Evolutionary conservation across 176 grass and related monocot species (phyloP).

Genomic region (Hyparrhenia diplandra): DNA sequence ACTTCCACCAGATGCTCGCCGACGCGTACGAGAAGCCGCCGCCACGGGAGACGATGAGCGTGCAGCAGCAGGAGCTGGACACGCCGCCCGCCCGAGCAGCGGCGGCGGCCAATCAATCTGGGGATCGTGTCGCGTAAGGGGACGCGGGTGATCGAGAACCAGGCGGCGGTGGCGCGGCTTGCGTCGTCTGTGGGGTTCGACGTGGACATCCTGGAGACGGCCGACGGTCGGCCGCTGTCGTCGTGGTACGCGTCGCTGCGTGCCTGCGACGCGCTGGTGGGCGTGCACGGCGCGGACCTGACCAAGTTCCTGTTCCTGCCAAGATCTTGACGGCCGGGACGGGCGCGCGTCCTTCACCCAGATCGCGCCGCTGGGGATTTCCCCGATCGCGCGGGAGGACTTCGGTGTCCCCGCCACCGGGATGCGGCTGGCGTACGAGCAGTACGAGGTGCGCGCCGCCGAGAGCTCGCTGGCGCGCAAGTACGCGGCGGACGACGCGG

Average conservation of each 20-base stretch:
- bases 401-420: background rate
- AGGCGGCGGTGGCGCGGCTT: too few relatives aligned
- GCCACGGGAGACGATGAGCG: too few relatives aligned
- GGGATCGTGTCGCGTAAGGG: too few relatives aligned
- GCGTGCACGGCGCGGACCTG: slow-evolving; percentile 51
- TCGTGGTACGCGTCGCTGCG: slow-evolving; percentile 29
- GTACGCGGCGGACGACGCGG: slow-evolving; percentile 29
- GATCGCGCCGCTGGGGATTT: slow-evolving; percentile 49
- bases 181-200: too few relatives aligned
- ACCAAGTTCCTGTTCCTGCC: slow-evolving; percentile 57
- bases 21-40: background rate
- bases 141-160: too few relatives aligned
- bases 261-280: slow-evolving; percentile 42
- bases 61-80: too few relatives aligned
- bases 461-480: slow-evolving; percentile 58
- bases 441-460: slow-evolving; percentile 38
- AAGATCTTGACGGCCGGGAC: too few relatives aligned
- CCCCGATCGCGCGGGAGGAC: slow-evolving; percentile 24
- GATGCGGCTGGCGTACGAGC: slow-evolving; percentile 55
- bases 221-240: background rate
- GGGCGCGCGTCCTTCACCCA: slow-evolving; percentile 37
- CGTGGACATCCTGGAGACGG: background rate
- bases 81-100: too few relatives aligned
- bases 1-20: slow-evolving; percentile 50
- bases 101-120: too few relatives aligned